Conservation (phyloP, 805 yeast genomes). For the Ascoidea tarda region DNA sequence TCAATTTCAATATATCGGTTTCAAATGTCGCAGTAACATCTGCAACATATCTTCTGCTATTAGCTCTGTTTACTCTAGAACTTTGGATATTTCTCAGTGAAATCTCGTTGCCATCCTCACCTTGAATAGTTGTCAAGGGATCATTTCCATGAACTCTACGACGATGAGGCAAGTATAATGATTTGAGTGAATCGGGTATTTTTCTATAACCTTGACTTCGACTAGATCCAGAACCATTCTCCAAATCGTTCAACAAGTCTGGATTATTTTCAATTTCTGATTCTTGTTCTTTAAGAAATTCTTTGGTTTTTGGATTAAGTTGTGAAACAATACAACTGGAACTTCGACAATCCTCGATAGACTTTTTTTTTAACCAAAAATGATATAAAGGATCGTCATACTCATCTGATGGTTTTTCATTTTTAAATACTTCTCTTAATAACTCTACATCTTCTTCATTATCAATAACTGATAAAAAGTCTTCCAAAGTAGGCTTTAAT, state of each 20-base stretch:
- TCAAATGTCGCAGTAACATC: slow-evolving; percentile 74
- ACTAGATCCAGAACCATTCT: slow-evolving; percentile 43
- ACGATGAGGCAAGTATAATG: slow-evolving; percentile 72
- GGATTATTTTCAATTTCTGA: slow-evolving; percentile 14
- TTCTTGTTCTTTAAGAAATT: slow-evolving; percentile 15
- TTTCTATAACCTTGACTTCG: slow-evolving; percentile 62
- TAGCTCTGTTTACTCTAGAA: slow-evolving; percentile 77
- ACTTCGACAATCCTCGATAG: neutral
- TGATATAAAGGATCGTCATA: slow-evolving; percentile 33
- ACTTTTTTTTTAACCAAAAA: slow-evolving; percentile 47
- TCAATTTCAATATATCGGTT: slow-evolving; percentile 67
- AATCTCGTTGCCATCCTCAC: slow-evolving; percentile 21
- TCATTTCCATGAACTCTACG: slow-evolving; percentile 39
- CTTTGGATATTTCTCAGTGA: slow-evolving; percentile 30
- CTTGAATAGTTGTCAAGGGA: slow-evolving; percentile 63
- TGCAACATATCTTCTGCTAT: slow-evolving; percentile 78
- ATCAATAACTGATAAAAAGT: slow-evolving; percentile 38
- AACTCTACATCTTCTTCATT: slow-evolving; percentile 64
- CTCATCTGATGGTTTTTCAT: slow-evolving; percentile 14
- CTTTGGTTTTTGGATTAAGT: neutral
- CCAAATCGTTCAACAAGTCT: slow-evolving; percentile 15
- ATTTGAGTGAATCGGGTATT: slow-evolving; percentile 58
- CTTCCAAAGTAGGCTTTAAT: slow-evolving; percentile 25
- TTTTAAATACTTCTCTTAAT: slow-evolving; percentile 29
- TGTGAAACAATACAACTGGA: neutral